Conservation (phyloP, 768 basidiomycete genomes). For the Strobilomyces echinocephalus region DNA sequence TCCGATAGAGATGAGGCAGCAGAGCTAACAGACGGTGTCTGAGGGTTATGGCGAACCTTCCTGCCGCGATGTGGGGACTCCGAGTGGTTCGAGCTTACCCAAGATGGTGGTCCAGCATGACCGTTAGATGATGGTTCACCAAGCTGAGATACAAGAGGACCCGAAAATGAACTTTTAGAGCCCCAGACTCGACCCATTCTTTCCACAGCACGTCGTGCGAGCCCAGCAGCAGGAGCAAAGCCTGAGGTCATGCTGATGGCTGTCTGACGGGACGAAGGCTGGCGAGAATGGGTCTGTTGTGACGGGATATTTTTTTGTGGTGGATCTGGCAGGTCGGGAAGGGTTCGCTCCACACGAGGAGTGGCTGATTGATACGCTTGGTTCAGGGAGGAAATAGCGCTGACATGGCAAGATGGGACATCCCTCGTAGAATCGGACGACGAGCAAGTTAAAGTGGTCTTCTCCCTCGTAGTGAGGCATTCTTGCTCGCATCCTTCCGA, state of each 20-base stretch:
- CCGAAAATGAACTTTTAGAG: slow-evolving; percentile 34
- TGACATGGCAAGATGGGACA: slow-evolving; percentile 24
- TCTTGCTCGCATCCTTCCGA: slow-evolving; percentile 36
- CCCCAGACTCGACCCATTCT: slow-evolving; percentile 68
- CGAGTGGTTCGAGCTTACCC: slow-evolving; percentile 39
- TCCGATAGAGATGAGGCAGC: slow-evolving; percentile 47
- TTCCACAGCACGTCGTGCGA: slow-evolving; percentile 74
- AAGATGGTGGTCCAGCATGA: slow-evolving; percentile 32
- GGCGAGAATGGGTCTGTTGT: slow-evolving; percentile 12
- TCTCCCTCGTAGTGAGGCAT: slow-evolving; percentile 38
- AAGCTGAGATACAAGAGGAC: slow-evolving; percentile 43
- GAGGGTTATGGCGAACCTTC: slow-evolving; percentile 50
- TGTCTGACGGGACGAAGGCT: slow-evolving; percentile 50
- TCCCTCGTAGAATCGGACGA: slow-evolving; percentile 21
- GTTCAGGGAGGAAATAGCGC: slow-evolving; percentile 12
- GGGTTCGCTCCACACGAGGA: slow-evolving; percentile 24
- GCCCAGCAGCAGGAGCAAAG: slow-evolving; percentile 66
- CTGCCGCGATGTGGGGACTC: slow-evolving; percentile 25
- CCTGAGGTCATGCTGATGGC: slow-evolving; percentile 68
- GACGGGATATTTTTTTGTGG: slow-evolving; percentile 7
- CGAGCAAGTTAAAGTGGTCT: slow-evolving; percentile 39
- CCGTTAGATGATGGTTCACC: slow-evolving; percentile 37
- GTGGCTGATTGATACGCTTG: slow-evolving; percentile 27
- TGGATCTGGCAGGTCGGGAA: slow-evolving; percentile 29
- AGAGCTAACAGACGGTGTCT: slow-evolving; percentile 56